Base-by-base conservation (phyloP, 768 basidiomycete species). In the Lactarius sanguifluus region DNA sequence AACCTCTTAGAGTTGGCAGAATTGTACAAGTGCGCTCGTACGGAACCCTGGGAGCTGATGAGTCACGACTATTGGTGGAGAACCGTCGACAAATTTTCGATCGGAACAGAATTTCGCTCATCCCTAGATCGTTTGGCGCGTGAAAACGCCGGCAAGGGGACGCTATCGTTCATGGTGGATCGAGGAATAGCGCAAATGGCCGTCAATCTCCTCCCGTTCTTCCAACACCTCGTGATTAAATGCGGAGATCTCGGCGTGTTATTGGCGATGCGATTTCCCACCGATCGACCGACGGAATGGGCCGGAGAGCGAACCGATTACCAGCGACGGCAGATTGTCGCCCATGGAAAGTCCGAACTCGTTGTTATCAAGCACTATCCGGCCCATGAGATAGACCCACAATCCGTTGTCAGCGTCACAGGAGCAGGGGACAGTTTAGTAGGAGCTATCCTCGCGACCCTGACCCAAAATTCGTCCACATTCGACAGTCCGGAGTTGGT, bases 361-460 rank as follows among this genome's bases (percentile, higher is more conserved):
- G 73, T 93, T 9, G 81, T 91, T 7, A 57, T 96, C 36, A 86
- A 87, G 50, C 90, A 95, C 73, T 94, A 90, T 74, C 85, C 91
- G 13, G 81, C 92, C 18, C 76, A 83, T 12, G 72, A 66, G 4
- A 70, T 85, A 7, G 57, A 72, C 5, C 40, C 69, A 6, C 73
- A 75, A 18, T 71, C 74, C 30, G 71, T 80, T 12, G 77, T 88
- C 25, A 95, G 89, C 70, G 92, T 93, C 10, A 98, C 96, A 0
- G 96, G 96, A 1, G 95, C 92, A 1, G 96, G 96, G 0, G 96
- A 98, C 77, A 89, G 92, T 3, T 83, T 97, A 30, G 94, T 92
- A 1, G 96, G 95, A 7, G 85, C 89, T 1, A 73, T 97, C 36
- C 76, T 96, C n/a, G 89, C 93, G 6, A 79, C 80, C 10, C 76